Evolutionary conservation across 2,329 filamentous ascomycete genomes (phyloP).

Genomic region (Ceratocystis eucalypticola): DNA sequence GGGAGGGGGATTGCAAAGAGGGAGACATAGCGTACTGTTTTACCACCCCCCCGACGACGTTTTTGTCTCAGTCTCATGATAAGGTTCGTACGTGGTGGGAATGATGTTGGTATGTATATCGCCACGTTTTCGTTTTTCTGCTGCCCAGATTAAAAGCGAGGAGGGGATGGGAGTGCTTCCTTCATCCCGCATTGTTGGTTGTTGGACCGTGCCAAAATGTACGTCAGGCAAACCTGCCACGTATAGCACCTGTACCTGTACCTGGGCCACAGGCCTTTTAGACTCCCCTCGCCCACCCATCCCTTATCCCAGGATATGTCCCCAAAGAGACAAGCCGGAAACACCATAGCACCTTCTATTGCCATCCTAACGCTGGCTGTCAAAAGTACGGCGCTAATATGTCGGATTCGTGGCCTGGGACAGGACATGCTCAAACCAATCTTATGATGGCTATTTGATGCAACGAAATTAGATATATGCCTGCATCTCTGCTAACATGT

Average conservation of each 20-base stretch:
- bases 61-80: slow-evolving; percentile 2
- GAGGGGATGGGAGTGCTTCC: neutral
- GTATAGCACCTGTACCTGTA: neutral
- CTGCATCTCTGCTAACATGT: neutral
- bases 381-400: neutral
- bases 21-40: neutral
- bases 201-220: neutral
- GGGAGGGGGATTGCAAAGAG: neutral
- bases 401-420: neutral
- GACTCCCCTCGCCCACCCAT: neutral
- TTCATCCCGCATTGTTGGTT: neutral
- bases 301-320: neutral
- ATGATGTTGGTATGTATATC: neutral
- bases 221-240: neutral
- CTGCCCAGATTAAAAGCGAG: neutral
- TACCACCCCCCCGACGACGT: neutral
- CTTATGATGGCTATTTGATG: neutral
- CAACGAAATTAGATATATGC: neutral
- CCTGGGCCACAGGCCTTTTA: neutral
- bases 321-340: neutral
- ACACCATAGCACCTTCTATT: no score
- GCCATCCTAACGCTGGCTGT: neutral
- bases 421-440: neutral
- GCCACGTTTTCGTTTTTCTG: neutral
- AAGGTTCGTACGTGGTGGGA: neutral